Conservation (phyloP, 176 grass and related monocot species). For the Raddia distichophylla region DNA sequence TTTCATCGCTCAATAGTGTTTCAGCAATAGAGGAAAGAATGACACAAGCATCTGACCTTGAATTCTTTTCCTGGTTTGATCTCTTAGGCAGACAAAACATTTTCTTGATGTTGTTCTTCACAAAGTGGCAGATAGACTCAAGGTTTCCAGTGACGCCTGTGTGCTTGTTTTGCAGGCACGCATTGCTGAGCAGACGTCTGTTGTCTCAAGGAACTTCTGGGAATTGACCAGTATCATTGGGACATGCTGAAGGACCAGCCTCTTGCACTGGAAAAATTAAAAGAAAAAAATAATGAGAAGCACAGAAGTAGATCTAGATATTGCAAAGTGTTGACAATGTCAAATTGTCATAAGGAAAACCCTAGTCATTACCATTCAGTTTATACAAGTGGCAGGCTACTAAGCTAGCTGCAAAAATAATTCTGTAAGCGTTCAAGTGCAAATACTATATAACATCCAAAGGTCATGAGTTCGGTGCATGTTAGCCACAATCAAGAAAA, state of each 20-base stretch:
- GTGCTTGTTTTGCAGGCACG: slow-evolving; percentile 60
- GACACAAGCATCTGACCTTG: slow-evolving; percentile 6
- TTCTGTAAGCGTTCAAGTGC: not conserved
- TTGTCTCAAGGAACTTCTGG: slow-evolving; percentile 56
- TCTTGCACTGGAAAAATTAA: slow-evolving; percentile 59
- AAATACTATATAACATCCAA: not conserved
- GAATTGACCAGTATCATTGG: slow-evolving; percentile 54
- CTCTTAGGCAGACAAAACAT: not conserved
- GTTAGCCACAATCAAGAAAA: not conserved
- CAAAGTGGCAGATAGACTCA: slow-evolving; percentile 25
- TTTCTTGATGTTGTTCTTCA: slow-evolving; percentile 36
- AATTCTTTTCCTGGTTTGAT: not conserved
- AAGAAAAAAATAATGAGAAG: not conserved
- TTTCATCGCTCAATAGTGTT: not conserved
- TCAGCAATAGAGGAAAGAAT: slow-evolving; percentile 9
- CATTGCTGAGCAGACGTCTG: slow-evolving; percentile 59
- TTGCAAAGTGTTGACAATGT: not conserved
- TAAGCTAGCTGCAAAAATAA: slow-evolving; percentile 25
- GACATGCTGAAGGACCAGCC: slow-evolving; percentile 50
- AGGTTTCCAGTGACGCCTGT: slow-evolving; percentile 25
- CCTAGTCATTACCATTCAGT: not conserved
- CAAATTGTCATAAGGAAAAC: not conserved
- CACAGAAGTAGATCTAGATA: not conserved
- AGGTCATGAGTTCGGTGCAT: not conserved
- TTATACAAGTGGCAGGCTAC: not conserved